Percentiles rank a stretch among this genome's conserved stretches.
Conservation (phyloP, 176 grass and related monocot species). For the Aegilops longissima region DNA sequence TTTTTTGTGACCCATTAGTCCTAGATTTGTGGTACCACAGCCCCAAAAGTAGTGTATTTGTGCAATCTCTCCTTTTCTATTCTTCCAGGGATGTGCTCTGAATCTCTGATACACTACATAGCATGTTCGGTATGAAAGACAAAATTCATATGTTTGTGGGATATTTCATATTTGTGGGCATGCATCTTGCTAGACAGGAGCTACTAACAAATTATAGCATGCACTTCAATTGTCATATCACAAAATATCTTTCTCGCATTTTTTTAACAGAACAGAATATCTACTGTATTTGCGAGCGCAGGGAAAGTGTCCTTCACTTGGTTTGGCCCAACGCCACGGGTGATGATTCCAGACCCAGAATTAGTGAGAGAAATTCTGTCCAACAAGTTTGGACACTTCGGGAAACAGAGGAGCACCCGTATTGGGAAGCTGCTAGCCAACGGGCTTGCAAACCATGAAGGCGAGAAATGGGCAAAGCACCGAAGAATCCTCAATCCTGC, state of each 20-base stretch:
- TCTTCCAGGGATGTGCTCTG: neutral
- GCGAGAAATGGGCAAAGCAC: slow-evolving; percentile 61
- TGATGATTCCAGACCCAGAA: slow-evolving; percentile 50
- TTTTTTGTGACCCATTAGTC: no score
- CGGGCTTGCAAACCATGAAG: slow-evolving; percentile 47
- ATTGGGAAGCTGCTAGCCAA: neutral
- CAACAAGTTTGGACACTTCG: slow-evolving; percentile 61
- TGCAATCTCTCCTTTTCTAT: neutral
- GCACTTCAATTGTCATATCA: neutral
- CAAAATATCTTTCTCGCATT: neutral
- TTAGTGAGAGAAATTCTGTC: neutral
- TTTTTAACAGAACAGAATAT: no score
- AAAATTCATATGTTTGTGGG: neutral
- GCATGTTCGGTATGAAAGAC: slow-evolving; percentile 9
- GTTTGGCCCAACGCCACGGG: slow-evolving; percentile 51
- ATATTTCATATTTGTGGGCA: no score
- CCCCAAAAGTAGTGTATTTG: no score
- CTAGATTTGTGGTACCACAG: no score
- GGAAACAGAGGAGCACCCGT: neutral
- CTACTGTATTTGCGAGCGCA: neutral
- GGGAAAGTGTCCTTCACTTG: slow-evolving; percentile 37
- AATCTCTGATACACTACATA: neutral
- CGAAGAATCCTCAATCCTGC: neutral
- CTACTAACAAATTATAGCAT: no score
- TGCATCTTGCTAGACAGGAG: no score